A percentile compares a stretch with the other conserved stretches of the same genome.
Evolutionary conservation across 1,284 basidiomycete species (phyloP).

Genomic region (Ceratobasidium theobromae): DNA sequence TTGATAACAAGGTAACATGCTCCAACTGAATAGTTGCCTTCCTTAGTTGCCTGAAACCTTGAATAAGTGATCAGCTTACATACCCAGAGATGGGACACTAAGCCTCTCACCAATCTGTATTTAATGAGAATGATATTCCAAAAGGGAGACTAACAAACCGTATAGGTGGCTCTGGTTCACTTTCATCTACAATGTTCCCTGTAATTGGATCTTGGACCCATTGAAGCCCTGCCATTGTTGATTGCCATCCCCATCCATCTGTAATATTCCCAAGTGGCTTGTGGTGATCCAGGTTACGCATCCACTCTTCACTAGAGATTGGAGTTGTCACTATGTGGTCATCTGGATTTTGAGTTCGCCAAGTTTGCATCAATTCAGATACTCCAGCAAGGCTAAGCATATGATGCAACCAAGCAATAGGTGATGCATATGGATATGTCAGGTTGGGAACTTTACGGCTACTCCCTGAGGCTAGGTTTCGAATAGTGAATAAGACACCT

Average conservation of each 20-base stretch:
- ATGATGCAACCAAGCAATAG: neutral
- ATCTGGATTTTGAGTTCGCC: neutral
- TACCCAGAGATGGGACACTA: neutral
- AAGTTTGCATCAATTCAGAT: conserved; percentile 9
- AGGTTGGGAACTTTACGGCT: neutral
- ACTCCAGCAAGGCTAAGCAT: neutral
- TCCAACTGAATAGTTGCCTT: conserved; percentile 3
- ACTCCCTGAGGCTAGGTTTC: neutral
- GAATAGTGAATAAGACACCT: neutral
- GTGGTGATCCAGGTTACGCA: neutral
- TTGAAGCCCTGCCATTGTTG: neutral
- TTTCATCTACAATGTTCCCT: neutral
- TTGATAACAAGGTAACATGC: conserved; percentile 12
- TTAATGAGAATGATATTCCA: neutral
- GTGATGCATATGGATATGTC: conserved; percentile 8
- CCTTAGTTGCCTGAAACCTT: conserved; percentile 24
- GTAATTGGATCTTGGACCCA: neutral
- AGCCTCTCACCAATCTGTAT: conserved; percentile 11
- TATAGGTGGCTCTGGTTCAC: neutral
- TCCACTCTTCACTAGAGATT: neutral
- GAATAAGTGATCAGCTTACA: neutral
- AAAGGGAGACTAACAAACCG: conserved; percentile 7
- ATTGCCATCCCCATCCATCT: neutral
- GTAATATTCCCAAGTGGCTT: neutral
- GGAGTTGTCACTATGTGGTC: neutral